Evolutionary conservation across 2,329 filamentous ascomycete species (phyloP).

Genomic region (Phaeosphaeriaceae sp.): DNA sequence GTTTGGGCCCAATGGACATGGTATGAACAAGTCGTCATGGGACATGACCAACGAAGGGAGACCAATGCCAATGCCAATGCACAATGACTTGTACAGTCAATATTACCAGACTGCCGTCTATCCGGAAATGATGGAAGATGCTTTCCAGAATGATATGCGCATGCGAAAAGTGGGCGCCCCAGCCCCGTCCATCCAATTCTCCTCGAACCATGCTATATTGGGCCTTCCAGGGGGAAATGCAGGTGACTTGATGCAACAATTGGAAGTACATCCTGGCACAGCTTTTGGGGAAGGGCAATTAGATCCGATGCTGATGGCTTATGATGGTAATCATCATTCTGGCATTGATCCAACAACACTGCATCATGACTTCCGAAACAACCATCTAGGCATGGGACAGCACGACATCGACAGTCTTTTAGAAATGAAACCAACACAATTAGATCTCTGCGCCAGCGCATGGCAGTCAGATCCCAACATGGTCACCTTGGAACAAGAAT

Average conservation of each 20-base stretch:
- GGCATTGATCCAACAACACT: constrained; percentile 27
- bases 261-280: constrained; percentile 36
- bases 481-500: constrained; percentile 47
- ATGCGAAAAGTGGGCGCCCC: constrained; percentile 51
- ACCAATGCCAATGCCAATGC: constrained; percentile 52
- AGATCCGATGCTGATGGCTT: constrained; percentile 52
- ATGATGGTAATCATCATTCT: constrained; percentile 30
- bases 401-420: constrained; percentile 38
- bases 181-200: constrained; percentile 35
- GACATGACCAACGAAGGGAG: constrained; percentile 59
- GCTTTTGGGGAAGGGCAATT: constrained; percentile 46
- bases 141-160: constrained; percentile 47
- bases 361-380: constrained; percentile 35
- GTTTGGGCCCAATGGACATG: constrained; percentile 35
- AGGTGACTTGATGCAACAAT: constrained; percentile 45
- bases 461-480: constrained; percentile 47
- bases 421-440: constrained; percentile 24
- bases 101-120: constrained; percentile 60
- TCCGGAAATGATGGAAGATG: constrained; percentile 41
- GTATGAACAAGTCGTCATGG: constrained; percentile 58
- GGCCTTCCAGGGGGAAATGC: constrained; percentile 49
- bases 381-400: constrained; percentile 39
- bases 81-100: constrained; percentile 54
- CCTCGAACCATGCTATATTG: constrained; percentile 40
- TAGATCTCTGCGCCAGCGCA: constrained; percentile 40